These are phyloP conservation scores for Groenewaldozyma salmanticensis DNA, from an alignment of 805 yeast genomes.

Conservation along the genomic window DNA sequence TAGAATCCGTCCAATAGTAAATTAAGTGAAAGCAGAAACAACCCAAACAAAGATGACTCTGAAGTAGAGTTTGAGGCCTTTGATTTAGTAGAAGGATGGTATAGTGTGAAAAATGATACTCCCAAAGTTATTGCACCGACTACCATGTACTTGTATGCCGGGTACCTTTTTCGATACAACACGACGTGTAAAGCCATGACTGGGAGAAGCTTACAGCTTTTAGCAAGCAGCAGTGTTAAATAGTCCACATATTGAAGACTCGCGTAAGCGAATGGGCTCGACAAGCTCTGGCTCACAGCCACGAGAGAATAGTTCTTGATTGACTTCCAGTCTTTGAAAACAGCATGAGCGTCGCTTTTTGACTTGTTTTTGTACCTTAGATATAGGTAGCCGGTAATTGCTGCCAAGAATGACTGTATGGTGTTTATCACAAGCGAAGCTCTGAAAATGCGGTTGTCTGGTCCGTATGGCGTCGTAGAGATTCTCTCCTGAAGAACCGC, in stretches of 20 bases:
- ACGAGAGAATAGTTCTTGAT: slow-evolving; percentile 39
- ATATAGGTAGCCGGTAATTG: slow-evolving; percentile 55
- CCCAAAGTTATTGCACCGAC: slow-evolving; percentile 76
- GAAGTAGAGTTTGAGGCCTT: slow-evolving; percentile 16
- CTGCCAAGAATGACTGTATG: slow-evolving; percentile 66
- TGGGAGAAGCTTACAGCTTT: slow-evolving; percentile 89
- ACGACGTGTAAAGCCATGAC: slow-evolving; percentile 78
- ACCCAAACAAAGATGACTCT: slow-evolving; percentile 43
- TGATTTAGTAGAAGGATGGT: slow-evolving; percentile 26
- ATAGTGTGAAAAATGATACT: slow-evolving; percentile 66
- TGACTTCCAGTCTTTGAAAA: slow-evolving; percentile 23
- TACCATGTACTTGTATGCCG: slow-evolving; percentile 65
- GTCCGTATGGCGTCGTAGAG: slow-evolving; percentile 63
- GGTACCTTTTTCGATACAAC: slow-evolving; percentile 61
- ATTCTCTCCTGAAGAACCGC: slow-evolving; percentile 85
- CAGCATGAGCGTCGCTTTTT: slow-evolving; percentile 1
- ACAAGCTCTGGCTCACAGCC: slow-evolving; percentile 64
- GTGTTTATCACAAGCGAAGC: slow-evolving; percentile 73
- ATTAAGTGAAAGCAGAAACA: slow-evolving; percentile 47
- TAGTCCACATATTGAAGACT: slow-evolving; percentile 79
- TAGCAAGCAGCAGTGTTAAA: slow-evolving; percentile 74
- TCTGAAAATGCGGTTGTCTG: slow-evolving; percentile 45
- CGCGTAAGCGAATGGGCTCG: slow-evolving; percentile 75
- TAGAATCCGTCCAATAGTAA: slow-evolving; percentile 84
- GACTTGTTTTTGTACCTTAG: slow-evolving; percentile 27